Base-by-base conservation (phyloP, 768 basidiomycete genomes). In the Lactarius quietus region DNA sequence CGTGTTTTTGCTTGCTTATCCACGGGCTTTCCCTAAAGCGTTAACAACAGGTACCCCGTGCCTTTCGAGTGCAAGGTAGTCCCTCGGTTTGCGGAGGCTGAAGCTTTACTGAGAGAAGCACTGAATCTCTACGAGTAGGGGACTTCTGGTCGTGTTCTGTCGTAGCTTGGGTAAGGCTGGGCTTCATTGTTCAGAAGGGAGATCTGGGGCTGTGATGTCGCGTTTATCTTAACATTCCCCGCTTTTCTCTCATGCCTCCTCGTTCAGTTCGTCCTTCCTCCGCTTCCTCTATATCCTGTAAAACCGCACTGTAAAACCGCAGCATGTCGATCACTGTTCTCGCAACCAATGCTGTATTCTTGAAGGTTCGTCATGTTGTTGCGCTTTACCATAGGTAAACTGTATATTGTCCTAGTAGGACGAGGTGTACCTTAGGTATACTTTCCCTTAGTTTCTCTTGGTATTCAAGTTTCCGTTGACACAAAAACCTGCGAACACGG, bases 1-100 rank as follows among this genome's bases (percentile, higher is more conserved):
- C 17, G 31, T 33, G 23, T 17, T 57, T 28, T 23, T 26, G 0
- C 14, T n/a, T 38, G 14, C 20, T 57, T 3, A 1, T 35, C 36
- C 35, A 23, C 26, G 23, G 7, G 14, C 10, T 2, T n/a, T 35
- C 14, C 3, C n/a, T 57, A 6, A 57, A n/a, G 10, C 12, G 12
- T 38, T n/a, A 33, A 6, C 51, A 35, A 48, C 60, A 45, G 31
- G 2, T 20, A 26, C 23, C 48, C 48, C 26, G 14, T 48, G 14
- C 60, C 60, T 20, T 61, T 61, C 48, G 29, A 29, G 20, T 61
- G 35, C 51, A 52, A 28, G 14, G 36, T 35, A 14, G 23, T 52
- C 14, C 60, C 60, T 61, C 43, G 60, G 12, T 54, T 61, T 35
- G 20, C 51, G 26, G 60, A 61, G 33, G 60, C 60, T 15, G 12